phyloP scores from a whole-genome alignment of 2,329 filamentous ascomycete species.

The Didymellaceae sp. region DNA sequence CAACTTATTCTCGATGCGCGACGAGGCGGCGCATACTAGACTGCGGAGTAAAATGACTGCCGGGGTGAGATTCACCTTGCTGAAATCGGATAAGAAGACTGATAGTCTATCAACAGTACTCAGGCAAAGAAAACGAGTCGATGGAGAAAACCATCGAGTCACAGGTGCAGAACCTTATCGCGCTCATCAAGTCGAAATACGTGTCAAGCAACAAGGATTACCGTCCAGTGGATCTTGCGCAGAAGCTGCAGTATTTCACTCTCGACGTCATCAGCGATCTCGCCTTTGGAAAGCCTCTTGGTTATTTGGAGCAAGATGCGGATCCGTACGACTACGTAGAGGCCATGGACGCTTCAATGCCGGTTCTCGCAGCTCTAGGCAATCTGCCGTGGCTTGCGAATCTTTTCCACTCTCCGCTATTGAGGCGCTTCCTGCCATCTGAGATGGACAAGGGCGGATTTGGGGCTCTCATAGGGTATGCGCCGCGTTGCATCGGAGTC shows the following conservation, averaged over 20 bases:
- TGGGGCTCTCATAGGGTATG: slow-evolving; percentile 46
- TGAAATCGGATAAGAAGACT: slow-evolving; percentile 36
- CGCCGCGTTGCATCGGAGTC: not conserved
- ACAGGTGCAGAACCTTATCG: slow-evolving; percentile 52
- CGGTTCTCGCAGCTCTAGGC: slow-evolving; percentile 1
- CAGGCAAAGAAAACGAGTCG: slow-evolving; percentile 58
- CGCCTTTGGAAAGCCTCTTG: slow-evolving; percentile 59
- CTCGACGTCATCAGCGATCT: slow-evolving; percentile 62
- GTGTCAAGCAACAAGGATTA: slow-evolving; percentile 33
- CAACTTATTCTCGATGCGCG: slow-evolving; percentile 58
- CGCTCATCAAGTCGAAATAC: slow-evolving; percentile 57
- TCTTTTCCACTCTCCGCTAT: slow-evolving; percentile 22
- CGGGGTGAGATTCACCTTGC: slow-evolving; percentile 28
- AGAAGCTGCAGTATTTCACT: slow-evolving; percentile 58
- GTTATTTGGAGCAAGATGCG: slow-evolving; percentile 56
- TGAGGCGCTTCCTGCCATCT: slow-evolving; percentile 24
- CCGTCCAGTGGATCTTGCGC: slow-evolving; percentile 51
- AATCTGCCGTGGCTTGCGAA: slow-evolving; percentile 25
- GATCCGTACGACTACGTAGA: slow-evolving; percentile 55
- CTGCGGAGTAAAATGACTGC: slow-evolving; percentile 55
- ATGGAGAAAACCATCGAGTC: slow-evolving; percentile 58
- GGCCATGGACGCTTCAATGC: slow-evolving; percentile 48
- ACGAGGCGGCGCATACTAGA: slow-evolving; percentile 53
- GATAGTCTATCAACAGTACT: slow-evolving; percentile 9
- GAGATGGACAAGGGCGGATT: slow-evolving; percentile 55